These are phyloP conservation scores for Chaetomidium leptoderma DNA, from an alignment of 495 filamentous ascomycete genomes.

Conservation along the genomic window DNA sequence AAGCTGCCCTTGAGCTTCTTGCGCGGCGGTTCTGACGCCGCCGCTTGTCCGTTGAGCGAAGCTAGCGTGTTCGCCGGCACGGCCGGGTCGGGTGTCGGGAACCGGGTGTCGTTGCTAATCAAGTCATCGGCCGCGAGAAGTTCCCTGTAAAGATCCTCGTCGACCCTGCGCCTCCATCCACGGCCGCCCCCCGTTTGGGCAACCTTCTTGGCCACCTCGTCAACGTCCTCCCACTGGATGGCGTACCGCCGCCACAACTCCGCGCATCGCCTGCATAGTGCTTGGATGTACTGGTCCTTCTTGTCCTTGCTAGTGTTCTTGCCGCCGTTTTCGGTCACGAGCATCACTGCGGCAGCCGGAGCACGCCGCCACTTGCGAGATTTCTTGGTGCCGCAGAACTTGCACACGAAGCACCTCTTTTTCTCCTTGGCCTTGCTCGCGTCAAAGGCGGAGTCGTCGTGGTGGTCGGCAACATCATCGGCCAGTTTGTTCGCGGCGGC, in stretches of 20 bases:
- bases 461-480: slow-evolving; percentile 88
- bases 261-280: slow-evolving; percentile 85
- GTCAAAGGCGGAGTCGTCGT: slow-evolving; percentile 96
- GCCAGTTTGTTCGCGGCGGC: slow-evolving; percentile 66
- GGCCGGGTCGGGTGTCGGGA: slow-evolving; percentile 40
- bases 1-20: slow-evolving; percentile 53
- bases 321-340: slow-evolving; percentile 61
- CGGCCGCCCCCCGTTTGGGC: slow-evolving; percentile 74
- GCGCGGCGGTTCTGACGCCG: slow-evolving; percentile 42
- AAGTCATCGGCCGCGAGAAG: slow-evolving; percentile 52
- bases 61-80: slow-evolving; percentile 42
- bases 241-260: slow-evolving; percentile 91
- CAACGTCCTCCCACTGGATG: slow-evolving; percentile 92
- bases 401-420: slow-evolving; percentile 87
- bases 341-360: slow-evolving; percentile 69
- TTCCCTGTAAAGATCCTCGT: slow-evolving; percentile 87
- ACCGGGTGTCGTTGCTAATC: slow-evolving; percentile 42
- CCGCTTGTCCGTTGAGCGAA: slow-evolving; percentile 16
- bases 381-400: slow-evolving; percentile 75
- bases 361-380: slow-evolving; percentile 92
- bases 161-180: slow-evolving; percentile 80
- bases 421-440: slow-evolving; percentile 72
- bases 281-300: slow-evolving; percentile 66
- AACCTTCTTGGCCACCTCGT: slow-evolving; percentile 88
- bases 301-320: slow-evolving; percentile 68